A percentile compares a stretch with the other conserved stretches of the same genome.
These are phyloP conservation scores for Chaetomiaceae sp. DNA, from an alignment of 2,329 filamentous ascomycete species.

Conservation along the genomic window DNA sequence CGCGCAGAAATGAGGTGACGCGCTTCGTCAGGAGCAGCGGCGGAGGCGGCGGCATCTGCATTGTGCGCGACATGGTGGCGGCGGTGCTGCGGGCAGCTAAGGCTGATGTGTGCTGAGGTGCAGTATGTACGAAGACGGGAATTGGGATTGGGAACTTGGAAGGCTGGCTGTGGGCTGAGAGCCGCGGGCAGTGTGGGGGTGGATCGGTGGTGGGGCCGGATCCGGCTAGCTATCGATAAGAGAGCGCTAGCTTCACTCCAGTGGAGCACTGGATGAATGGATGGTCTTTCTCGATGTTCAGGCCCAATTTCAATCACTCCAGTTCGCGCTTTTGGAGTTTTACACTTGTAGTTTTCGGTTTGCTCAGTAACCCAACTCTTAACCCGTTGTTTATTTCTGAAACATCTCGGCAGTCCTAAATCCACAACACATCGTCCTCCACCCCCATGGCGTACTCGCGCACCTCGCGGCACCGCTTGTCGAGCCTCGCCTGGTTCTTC, in stretches of 20 bases:
- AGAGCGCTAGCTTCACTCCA: background rate
- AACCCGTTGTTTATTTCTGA: no score
- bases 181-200: background rate
- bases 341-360: no score
- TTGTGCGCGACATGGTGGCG: slow-evolving; percentile 16
- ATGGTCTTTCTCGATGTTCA: no score
- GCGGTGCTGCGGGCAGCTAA: background rate
- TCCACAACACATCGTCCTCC: background rate
- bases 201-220: no score
- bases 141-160: background rate
- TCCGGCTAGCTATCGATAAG: slow-evolving; percentile 10
- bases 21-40: slow-evolving; percentile 62
- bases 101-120: background rate
- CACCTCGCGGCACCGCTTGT: background rate
- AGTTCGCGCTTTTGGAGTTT: no score
- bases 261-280: no score
- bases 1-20: slow-evolving; percentile 56
- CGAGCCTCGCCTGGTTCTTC: slow-evolving; percentile 15
- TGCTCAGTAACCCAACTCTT: no score
- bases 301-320: no score
- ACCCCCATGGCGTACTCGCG: no score
- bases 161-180: background rate
- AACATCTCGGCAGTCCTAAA: no score
- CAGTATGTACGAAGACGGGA: background rate
- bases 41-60: slow-evolving; percentile 38